Conservation (phyloP, 768 basidiomycete species). For the Mycena kentingensis region DNA sequence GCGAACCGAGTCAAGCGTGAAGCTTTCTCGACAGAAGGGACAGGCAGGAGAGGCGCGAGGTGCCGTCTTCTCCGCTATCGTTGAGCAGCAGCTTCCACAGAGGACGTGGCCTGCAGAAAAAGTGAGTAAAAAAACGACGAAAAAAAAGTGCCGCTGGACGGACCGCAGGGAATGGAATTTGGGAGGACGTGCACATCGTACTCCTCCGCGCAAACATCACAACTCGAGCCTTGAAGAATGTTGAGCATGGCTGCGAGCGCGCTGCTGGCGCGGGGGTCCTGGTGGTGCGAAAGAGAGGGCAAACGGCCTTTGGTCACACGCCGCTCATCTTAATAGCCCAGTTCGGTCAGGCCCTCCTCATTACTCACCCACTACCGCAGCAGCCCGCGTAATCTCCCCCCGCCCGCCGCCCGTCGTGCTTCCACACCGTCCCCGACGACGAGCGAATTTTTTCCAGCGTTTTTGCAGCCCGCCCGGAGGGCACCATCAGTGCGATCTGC, state of each 20-base stretch:
- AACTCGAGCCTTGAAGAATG: constrained; percentile 78
- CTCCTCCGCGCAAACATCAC: constrained; percentile 90
- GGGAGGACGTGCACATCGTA: constrained; percentile 73
- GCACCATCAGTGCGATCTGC: too few species aligned
- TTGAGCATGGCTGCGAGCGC: constrained; percentile 67
- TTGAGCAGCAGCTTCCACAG: constrained; percentile 75
- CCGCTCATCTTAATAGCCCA: too few species aligned
- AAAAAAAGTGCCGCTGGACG: constrained; percentile 31
- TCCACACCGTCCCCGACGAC: not conserved
- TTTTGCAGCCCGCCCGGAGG: too few species aligned
- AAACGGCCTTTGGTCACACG: not conserved
- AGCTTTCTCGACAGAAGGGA: constrained; percentile 83
- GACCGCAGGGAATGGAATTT: constrained; percentile 83
- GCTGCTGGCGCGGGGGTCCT: constrained; percentile 35
- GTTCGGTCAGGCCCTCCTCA: not conserved
- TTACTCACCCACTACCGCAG: not conserved
- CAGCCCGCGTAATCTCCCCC: not conserved
- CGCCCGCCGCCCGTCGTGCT: not conserved
- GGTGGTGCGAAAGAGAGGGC: not conserved
- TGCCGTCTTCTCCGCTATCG: constrained; percentile 79
- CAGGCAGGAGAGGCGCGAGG: constrained; percentile 71
- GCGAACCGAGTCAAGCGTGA: constrained; percentile 65
- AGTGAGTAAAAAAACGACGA: constrained; percentile 28
- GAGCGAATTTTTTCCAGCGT: too few species aligned
- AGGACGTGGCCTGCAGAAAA: constrained; percentile 69